phyloP scores from a whole-genome alignment of 2,329 filamentous ascomycete species.

The Parastagonospora nodorum region DNA sequence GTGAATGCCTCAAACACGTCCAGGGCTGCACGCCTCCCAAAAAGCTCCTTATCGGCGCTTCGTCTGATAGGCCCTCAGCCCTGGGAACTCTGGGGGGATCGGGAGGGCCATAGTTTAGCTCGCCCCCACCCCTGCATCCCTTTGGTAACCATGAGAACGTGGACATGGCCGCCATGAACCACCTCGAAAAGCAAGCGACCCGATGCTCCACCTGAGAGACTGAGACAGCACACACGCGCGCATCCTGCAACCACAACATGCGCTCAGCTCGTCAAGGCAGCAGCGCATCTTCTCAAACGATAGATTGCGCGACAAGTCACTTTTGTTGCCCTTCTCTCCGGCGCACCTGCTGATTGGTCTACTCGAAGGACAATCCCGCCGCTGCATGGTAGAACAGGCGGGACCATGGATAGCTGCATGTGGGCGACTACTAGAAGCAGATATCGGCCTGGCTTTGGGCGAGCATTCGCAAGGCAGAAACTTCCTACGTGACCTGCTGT shows the following conservation, averaged over 20 bases:
- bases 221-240: constrained; percentile 1
- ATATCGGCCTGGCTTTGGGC: constrained; percentile 18
- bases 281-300: constrained; percentile 8
- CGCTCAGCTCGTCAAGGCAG: constrained; percentile 17
- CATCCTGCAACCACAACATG: not conserved
- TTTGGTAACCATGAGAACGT: not conserved
- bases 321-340: not conserved
- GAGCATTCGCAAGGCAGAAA: constrained; percentile 24
- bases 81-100: constrained; percentile 10
- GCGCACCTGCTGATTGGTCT: too few species aligned
- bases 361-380: constrained; percentile 19
- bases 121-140: constrained; percentile 2
- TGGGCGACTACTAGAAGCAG: constrained; percentile 15
- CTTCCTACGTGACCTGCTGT: constrained; percentile 19
- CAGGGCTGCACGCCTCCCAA: constrained; percentile 3
- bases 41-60: constrained; percentile 1
- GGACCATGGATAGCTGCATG: constrained; percentile 15
- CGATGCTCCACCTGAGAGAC: constrained; percentile 3
- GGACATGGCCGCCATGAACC: constrained; percentile 7
- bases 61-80: constrained; percentile 19
- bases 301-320: constrained; percentile 19
- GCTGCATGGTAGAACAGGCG: constrained; percentile 15
- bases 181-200: constrained; percentile 11
- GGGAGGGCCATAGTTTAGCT: constrained; percentile 9
- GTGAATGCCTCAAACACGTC: constrained; percentile 12